Evolutionary conservation across 371 early-diverging fungal species (phyloP).

Genomic region (Mucor indicus): DNA sequence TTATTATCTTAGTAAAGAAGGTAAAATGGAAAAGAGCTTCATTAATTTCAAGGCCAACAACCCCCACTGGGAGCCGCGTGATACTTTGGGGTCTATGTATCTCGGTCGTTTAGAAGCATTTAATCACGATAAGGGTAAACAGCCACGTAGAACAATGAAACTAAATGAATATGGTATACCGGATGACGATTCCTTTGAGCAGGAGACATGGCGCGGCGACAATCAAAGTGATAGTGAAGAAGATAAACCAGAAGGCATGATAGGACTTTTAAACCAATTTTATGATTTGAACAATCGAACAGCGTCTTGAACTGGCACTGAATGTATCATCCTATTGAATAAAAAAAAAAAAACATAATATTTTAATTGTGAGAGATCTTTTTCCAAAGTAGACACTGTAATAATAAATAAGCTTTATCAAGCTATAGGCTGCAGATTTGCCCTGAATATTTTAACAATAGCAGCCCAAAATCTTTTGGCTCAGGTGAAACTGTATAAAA

Average conservation of each 20-base stretch:
- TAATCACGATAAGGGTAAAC: conserved; percentile 7
- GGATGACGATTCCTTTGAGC: conserved; percentile 34
- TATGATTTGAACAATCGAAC: conserved; percentile 63
- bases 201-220: conserved; percentile 6
- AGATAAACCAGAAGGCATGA: conserved; percentile 31
- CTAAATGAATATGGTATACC: conserved; percentile 38
- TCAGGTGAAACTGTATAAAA: too few species aligned
- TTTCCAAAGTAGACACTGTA: too few species aligned
- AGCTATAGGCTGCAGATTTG: too few species aligned
- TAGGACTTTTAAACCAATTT: conserved; percentile 59
- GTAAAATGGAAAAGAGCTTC: conserved; percentile 97
- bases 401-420: too few species aligned
- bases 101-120: conserved; percentile 47
- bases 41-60: conserved; percentile 89
- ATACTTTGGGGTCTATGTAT: conserved; percentile 70
- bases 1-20: conserved; percentile 74
- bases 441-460: too few species aligned
- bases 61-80: conserved; percentile 80
- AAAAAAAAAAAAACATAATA: too few species aligned
- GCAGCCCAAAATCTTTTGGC: too few species aligned
- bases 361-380: too few species aligned
- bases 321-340: background rate
- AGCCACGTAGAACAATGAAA: conserved; percentile 1
- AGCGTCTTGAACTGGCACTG: too few species aligned
- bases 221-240: conserved; percentile 34